A percentile compares a stretch with the other conserved stretches of the same genome.
These are phyloP conservation scores for Paraphoma sp. DNA, from an alignment of 2,329 filamentous ascomycete species.

Conservation along the genomic window DNA sequence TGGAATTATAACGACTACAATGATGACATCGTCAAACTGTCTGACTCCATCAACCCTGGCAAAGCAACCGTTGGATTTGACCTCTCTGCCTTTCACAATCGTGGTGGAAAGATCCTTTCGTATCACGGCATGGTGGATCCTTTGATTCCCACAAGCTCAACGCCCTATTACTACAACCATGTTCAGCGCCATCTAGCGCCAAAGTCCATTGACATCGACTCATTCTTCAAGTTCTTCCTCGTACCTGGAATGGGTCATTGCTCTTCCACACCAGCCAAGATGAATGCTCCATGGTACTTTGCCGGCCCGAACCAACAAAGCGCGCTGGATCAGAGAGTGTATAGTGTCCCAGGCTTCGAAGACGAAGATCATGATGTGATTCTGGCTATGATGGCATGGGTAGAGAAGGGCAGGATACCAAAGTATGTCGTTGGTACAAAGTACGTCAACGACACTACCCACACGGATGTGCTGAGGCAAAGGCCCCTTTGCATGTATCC, in stretches of 20 bases:
- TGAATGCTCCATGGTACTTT: slow-evolving; percentile 56
- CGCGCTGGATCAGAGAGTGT: slow-evolving; percentile 16
- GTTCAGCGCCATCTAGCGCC: slow-evolving; percentile 48
- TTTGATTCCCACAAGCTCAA: slow-evolving; percentile 59
- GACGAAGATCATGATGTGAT: slow-evolving; percentile 55
- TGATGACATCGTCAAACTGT: slow-evolving; percentile 48
- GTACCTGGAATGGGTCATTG: slow-evolving; percentile 56
- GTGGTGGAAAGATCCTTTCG: slow-evolving; percentile 50
- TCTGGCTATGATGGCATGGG: slow-evolving; percentile 55
- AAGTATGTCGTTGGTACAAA: slow-evolving; percentile 44
- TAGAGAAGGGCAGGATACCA: slow-evolving; percentile 49
- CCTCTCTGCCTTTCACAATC: slow-evolving; percentile 53
- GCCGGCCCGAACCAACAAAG: slow-evolving; percentile 40
- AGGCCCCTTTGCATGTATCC: slow-evolving; percentile 46
- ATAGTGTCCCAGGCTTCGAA: slow-evolving; percentile 36
- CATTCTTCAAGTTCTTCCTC: slow-evolving; percentile 53
- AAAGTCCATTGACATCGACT: slow-evolving; percentile 43
- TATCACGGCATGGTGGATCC: slow-evolving; percentile 55
- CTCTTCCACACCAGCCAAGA: slow-evolving; percentile 37
- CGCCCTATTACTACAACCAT: slow-evolving; percentile 60
- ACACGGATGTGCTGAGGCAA: slow-evolving; percentile 31
- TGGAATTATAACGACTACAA: slow-evolving; percentile 51
- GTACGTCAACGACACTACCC: slow-evolving; percentile 31
- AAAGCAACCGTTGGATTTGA: slow-evolving; percentile 59
- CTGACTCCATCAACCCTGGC: slow-evolving; percentile 53